These are phyloP conservation scores for Anthoceros angustus DNA, from an alignment of 225 moss, liverwort and hornwort species.

Conservation along the genomic window DNA sequence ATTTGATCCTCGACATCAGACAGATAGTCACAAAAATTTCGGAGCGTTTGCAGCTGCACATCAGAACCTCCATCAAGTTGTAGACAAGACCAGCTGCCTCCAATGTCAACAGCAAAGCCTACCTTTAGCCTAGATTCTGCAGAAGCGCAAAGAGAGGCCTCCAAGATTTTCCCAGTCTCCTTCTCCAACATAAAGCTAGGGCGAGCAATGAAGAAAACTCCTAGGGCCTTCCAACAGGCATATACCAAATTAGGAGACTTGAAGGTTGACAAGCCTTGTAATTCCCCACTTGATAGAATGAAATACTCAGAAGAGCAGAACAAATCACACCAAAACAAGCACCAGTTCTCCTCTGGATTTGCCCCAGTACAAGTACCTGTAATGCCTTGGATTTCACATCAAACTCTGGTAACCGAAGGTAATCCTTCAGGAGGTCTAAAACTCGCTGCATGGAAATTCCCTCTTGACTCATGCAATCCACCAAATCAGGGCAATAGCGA, in stretches of 20 bases:
- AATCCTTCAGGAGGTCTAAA: conserved; percentile 57
- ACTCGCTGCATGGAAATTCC: conserved; percentile 60
- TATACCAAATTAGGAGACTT: background rate
- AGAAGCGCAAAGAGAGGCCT: conserved; percentile 40
- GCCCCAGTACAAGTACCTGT: conserved; percentile 24
- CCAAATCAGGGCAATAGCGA: conserved; percentile 61
- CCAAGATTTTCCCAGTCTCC: conserved; percentile 65
- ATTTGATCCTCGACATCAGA: conserved; percentile 83
- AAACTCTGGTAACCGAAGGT: conserved; percentile 46
- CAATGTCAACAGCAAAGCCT: background rate
- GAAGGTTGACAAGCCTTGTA: too few species aligned
- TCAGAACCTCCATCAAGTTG: background rate
- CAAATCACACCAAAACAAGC: background rate
- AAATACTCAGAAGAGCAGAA: background rate
- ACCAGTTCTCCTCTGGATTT: background rate
- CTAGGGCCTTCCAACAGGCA: conserved; percentile 28
- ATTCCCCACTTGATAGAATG: conserved; percentile 11
- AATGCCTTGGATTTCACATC: conserved; percentile 66
- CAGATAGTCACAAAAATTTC: conserved; percentile 86
- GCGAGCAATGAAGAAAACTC: conserved; percentile 78
- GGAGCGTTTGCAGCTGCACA: conserved; percentile 47
- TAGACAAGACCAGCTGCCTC: background rate
- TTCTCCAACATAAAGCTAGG: conserved; percentile 90
- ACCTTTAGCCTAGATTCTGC: conserved; percentile 72
- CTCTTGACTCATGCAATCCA: conserved; percentile 51